Percentiles rank a stretch among this genome's conserved stretches.
These are phyloP conservation scores for Leccinum barrowsii DNA, from an alignment of 768 basidiomycete species.

Conservation along the genomic window DNA sequence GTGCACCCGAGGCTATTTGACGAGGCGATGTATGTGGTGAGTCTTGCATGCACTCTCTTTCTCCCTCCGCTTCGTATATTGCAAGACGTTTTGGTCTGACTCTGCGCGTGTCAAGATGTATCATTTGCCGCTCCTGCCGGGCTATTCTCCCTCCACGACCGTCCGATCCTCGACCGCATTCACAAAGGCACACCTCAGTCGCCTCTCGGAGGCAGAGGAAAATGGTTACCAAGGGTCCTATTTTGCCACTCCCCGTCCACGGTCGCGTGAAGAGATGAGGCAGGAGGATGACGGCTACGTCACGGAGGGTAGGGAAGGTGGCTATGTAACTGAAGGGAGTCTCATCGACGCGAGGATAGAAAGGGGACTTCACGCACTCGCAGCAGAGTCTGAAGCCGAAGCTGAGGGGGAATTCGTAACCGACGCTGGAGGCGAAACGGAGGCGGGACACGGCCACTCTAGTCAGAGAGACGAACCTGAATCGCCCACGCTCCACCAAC, in stretches of 20 bases:
- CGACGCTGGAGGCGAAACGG: constrained; percentile 14
- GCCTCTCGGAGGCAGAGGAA: constrained; percentile 85
- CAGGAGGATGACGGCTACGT: constrained; percentile 22
- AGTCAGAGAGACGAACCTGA: constrained; percentile 1
- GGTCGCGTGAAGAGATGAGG: constrained; percentile 18
- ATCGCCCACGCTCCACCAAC: constrained; percentile 2
- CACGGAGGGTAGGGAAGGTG: constrained; percentile 39
- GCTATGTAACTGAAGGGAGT: constrained; percentile 54
- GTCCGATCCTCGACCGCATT: constrained; percentile 77
- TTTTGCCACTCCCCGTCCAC: constrained; percentile 41
- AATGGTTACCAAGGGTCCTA: constrained; percentile 86
- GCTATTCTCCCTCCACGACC: constrained; percentile 81
- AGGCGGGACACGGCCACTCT: constrained; percentile 6
- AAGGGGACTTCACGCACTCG: not conserved
- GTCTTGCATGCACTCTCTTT: constrained; percentile 26
- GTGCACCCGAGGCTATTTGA: constrained; percentile 84
- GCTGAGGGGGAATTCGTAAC: constrained; percentile 4
- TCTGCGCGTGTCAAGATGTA: constrained; percentile 59
- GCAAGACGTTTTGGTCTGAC: not conserved
- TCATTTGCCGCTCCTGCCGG: constrained; percentile 85
- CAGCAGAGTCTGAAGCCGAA: constrained; percentile 10
- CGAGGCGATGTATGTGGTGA: constrained; percentile 88
- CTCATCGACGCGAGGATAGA: constrained; percentile 7
- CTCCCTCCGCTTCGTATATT: not conserved
- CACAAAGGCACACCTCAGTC: constrained; percentile 56